Conservation (phyloP, 768 basidiomycete genomes). For the Arthromyces matolae region DNA sequence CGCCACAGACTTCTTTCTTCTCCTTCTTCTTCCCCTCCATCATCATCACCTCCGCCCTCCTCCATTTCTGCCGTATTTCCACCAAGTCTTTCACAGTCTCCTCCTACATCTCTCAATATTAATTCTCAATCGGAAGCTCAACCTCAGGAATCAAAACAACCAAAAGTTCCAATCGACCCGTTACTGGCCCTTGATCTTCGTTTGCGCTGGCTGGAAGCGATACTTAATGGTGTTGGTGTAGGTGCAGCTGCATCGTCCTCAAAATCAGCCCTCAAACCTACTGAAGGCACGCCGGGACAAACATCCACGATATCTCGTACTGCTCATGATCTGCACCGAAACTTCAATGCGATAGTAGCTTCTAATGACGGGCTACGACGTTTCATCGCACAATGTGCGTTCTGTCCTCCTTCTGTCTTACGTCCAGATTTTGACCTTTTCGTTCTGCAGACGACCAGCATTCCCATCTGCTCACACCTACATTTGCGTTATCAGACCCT, state of each 20-base stretch:
- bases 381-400: constrained; percentile 73
- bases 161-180: constrained; percentile 50
- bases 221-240: constrained; percentile 54
- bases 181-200: constrained; percentile 69
- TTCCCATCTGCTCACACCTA: constrained; percentile 67
- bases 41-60: constrained; percentile 33
- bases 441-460: constrained; percentile 64
- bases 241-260: not conserved
- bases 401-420: not conserved
- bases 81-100: constrained; percentile 5
- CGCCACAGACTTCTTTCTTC: constrained; percentile 57
- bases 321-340: constrained; percentile 57
- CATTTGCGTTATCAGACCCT: constrained; percentile 58
- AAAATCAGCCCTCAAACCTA: constrained; percentile 29
- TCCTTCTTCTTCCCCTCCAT: constrained; percentile 28
- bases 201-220: constrained; percentile 75
- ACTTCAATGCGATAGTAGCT: constrained; percentile 55
- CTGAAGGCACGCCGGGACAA: constrained; percentile 31
- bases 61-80: constrained; percentile 34
- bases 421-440: not conserved
- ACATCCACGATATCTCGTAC: constrained; percentile 52
- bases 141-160: too few species aligned
- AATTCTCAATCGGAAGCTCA: too few species aligned
- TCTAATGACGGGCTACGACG: constrained; percentile 67
- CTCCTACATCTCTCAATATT: constrained; percentile 16